Percentiles rank a stretch among this genome's conserved stretches.
These are phyloP conservation scores for Forsythia suspensa DNA, from an alignment of 257 asterid genomes.

Conservation along the genomic window DNA sequence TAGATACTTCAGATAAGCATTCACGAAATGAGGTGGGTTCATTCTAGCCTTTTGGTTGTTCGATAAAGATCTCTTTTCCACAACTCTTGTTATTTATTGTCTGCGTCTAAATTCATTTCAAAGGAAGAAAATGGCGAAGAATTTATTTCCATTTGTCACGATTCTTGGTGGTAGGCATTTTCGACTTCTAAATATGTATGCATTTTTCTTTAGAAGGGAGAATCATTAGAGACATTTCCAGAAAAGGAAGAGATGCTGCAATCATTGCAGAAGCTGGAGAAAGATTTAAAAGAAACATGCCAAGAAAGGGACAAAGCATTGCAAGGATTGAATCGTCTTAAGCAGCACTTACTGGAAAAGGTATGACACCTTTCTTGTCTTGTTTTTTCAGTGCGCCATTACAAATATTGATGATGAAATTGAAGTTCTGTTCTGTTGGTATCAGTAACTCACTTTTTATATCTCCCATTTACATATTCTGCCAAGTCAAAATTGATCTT, in stretches of 20 bases:
- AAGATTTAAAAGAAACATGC: conserved; percentile 67
- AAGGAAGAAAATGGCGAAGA: conserved; percentile 5
- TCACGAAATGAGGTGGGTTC: conserved; percentile 54
- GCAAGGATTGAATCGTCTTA: conserved; percentile 83
- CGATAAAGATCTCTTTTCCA: conserved; percentile 9
- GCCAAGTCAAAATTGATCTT: conserved; percentile 22
- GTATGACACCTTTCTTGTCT: conserved; percentile 33
- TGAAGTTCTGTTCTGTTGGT: conserved; percentile 5
- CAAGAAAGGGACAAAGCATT: conserved; percentile 76
- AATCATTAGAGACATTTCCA: conserved; percentile 46
- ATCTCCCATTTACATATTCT: not conserved
- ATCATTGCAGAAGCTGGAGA: conserved; percentile 70
- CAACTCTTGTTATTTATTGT: conserved; percentile 14
- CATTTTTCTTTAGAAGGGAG: conserved; percentile 30
- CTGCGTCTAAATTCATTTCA: conserved; percentile 11
- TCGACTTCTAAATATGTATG: conserved; percentile 16
- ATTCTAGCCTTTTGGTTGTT: conserved; percentile 3
- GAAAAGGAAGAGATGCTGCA: conserved; percentile 66
- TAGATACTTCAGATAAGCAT: conserved; percentile 29
- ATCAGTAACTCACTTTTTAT: not conserved
- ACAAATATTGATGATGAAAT: conserved; percentile 18
- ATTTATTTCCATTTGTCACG: not conserved
- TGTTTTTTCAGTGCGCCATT: conserved; percentile 17
- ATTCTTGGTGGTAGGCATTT: conserved; percentile 10
- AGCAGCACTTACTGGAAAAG: conserved; percentile 96